These are phyloP conservation scores for Vanilla planifolia DNA, from an alignment of 106 monocot species.

Conservation along the genomic window DNA sequence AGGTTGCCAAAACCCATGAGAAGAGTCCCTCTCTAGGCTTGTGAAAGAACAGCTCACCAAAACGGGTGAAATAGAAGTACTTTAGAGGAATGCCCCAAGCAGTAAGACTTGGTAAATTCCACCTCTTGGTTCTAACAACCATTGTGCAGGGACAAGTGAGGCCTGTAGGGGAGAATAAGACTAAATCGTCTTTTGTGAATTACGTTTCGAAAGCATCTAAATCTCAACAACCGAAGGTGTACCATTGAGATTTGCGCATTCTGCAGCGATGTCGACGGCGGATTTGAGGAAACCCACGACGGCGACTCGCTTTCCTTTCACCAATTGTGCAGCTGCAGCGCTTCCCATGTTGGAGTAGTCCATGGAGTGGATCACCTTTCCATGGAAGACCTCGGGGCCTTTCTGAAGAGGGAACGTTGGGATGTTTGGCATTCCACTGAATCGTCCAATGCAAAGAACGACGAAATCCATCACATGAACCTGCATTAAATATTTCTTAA, in stretches of 20 bases:
- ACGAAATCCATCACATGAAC: constrained; percentile 38
- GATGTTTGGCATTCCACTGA: constrained; percentile 46
- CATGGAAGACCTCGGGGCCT: constrained; percentile 52
- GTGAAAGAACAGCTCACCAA: constrained; percentile 50
- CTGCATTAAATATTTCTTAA: constrained; percentile 12
- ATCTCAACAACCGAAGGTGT: not conserved
- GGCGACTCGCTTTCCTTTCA: constrained; percentile 45
- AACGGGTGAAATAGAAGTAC: constrained; percentile 43
- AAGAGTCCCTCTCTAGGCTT: constrained; percentile 69
- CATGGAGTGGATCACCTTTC: constrained; percentile 55
- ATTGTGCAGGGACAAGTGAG: constrained; percentile 69
- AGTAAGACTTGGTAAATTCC: constrained; percentile 33
- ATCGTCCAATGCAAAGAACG: constrained; percentile 47
- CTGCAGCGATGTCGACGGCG: constrained; percentile 45
- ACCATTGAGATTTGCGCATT: constrained; percentile 56
- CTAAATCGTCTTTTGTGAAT: too few species aligned
- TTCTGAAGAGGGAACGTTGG: constrained; percentile 39
- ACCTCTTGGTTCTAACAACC: constrained; percentile 32
- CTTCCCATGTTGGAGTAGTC: constrained; percentile 47
- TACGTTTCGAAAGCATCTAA: constrained; percentile 13
- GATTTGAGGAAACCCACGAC: constrained; percentile 53
- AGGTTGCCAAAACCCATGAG: constrained; percentile 34
- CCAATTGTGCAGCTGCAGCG: constrained; percentile 7
- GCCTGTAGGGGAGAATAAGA: too few species aligned
- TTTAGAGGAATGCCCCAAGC: constrained; percentile 35